Evolutionary conservation across 2,329 filamentous ascomycete species (phyloP), one percentile per base, ranked within the genome.

Genomic region (Gnomoniopsis smithogilvyi): DNA sequence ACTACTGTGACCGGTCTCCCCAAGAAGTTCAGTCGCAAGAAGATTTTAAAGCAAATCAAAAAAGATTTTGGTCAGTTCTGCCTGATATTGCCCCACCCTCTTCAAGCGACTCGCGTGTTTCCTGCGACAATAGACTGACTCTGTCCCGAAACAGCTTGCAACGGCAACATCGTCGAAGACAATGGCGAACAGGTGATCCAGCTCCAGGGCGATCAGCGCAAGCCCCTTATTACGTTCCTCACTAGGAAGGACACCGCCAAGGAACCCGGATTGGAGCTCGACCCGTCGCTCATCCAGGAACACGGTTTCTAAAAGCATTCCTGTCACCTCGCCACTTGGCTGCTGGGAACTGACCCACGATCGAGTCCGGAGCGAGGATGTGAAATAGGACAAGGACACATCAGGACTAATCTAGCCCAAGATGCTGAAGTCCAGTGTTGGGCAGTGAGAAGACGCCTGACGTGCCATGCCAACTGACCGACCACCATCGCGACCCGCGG

Each of bases 41-140:
- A 97, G 83, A 97, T 99, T 76, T 88, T 99, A 73, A 97, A 97
- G 84, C 93, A 96, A 79, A 96, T 98, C 84, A 98, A 98, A 89
- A 98, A 98, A 87, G 95, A 96, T 77, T 98, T 98, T 74, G 90
- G 89, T 92, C 84, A 64, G 86, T 71, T 17, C 59, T 38, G 54
- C 54, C 47, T 38, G 19, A 47, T 19, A 17, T 26, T 30, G 38
- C 48, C 10, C 24, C 21, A 17, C 15, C 38, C 24, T 10, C 41
- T n/a, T n/a, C n/a, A n/a, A 21, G 48, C 51, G 54, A 60, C 54
- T 57, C 54, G 47, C 22, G 47, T 34, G 38, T 38, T 41, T 19
- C 21, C 45, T 6, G 48, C 45, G 33, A 43, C 24, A 10, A 17
- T 26, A 34, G 34, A 60, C 61, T 64, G 38, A 58, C 67, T 72